Evolutionary conservation across 352 stramenopile species (phyloP).

Genomic region (Phytopythium vexans): DNA sequence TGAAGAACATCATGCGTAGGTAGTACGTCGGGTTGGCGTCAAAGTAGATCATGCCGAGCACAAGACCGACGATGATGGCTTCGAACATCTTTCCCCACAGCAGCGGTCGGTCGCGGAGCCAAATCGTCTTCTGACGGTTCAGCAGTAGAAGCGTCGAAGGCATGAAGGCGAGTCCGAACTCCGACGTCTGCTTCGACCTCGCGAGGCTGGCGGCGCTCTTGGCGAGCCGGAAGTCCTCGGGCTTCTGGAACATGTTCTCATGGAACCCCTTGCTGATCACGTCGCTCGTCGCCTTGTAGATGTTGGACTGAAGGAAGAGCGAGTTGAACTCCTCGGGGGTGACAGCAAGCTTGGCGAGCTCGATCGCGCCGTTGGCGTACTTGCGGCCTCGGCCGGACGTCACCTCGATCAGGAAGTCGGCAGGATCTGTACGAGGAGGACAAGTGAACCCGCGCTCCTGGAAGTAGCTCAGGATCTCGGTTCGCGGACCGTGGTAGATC

Average conservation of each 20-base stretch:
- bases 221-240: slow-evolving; percentile 44
- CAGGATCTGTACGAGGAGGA: slow-evolving; percentile 46
- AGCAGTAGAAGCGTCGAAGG: slow-evolving; percentile 28
- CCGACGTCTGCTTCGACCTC: slow-evolving; percentile 33
- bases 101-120: slow-evolving; percentile 37
- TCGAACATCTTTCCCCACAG: slow-evolving; percentile 40
- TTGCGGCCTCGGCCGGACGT: slow-evolving; percentile 42
- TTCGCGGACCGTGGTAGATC: slow-evolving; percentile 87
- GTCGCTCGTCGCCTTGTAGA: slow-evolving; percentile 43
- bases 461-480: slow-evolving; percentile 80
- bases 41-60: slow-evolving; percentile 63
- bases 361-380: slow-evolving; percentile 26
- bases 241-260: slow-evolving; percentile 41
- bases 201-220: slow-evolving; percentile 35
- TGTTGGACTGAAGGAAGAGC: slow-evolving; percentile 40
- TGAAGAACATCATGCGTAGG: slow-evolving; percentile 58
- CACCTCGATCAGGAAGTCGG: slow-evolving; percentile 61
- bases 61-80: slow-evolving; percentile 58
- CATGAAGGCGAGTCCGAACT: slow-evolving; percentile 36
- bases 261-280: slow-evolving; percentile 34
- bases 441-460: slow-evolving; percentile 56
- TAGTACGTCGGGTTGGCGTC: slow-evolving; percentile 39
- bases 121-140: slow-evolving; percentile 41
- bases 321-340: slow-evolving; percentile 41
- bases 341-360: slow-evolving; percentile 15